phyloP scores from a whole-genome alignment of 805 yeast genomes.

The Phaffomyces opuntiae region DNA sequence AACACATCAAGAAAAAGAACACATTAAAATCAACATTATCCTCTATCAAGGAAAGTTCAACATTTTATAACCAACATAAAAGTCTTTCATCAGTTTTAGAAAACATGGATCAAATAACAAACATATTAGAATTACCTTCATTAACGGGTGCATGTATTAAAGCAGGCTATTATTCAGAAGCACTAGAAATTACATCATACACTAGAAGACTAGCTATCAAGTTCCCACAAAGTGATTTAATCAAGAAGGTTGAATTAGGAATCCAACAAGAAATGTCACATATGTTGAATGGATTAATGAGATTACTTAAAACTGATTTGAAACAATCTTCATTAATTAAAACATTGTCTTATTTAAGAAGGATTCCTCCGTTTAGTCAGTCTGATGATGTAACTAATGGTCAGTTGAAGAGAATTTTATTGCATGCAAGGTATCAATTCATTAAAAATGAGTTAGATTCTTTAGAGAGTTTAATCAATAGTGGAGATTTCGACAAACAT shows the following conservation, averaged over 20 bases:
- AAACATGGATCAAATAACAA: conserved; percentile 67
- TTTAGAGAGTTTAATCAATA: conserved; percentile 47
- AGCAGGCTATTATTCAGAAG: conserved; percentile 83
- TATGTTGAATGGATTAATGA: conserved; percentile 67
- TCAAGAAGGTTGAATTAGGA: conserved; percentile 42
- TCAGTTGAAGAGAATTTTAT: conserved; percentile 47
- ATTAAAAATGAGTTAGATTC: conserved; percentile 54
- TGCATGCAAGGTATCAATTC: conserved; percentile 64
- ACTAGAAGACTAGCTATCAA: conserved; percentile 61
- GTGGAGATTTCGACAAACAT: conserved; percentile 48
- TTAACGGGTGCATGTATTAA: conserved; percentile 76
- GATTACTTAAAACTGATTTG: conserved; percentile 64
- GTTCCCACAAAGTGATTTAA: conserved; percentile 53
- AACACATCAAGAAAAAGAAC: conserved; percentile 10
- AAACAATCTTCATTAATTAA: conserved; percentile 76
- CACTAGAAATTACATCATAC: conserved; percentile 75
- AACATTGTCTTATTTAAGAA: conserved; percentile 65
- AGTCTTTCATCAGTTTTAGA: conserved; percentile 37
- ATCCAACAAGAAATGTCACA: conserved; percentile 50
- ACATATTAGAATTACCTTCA: conserved; percentile 78
- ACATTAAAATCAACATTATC: conserved; percentile 3
- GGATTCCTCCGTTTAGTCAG: conserved; percentile 49
- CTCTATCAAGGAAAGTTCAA: background rate
- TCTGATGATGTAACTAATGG: conserved; percentile 18
- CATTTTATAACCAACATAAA: conserved; percentile 1